Conservation (phyloP, 768 basidiomycete species). For the Lactifluus volemus region DNA sequence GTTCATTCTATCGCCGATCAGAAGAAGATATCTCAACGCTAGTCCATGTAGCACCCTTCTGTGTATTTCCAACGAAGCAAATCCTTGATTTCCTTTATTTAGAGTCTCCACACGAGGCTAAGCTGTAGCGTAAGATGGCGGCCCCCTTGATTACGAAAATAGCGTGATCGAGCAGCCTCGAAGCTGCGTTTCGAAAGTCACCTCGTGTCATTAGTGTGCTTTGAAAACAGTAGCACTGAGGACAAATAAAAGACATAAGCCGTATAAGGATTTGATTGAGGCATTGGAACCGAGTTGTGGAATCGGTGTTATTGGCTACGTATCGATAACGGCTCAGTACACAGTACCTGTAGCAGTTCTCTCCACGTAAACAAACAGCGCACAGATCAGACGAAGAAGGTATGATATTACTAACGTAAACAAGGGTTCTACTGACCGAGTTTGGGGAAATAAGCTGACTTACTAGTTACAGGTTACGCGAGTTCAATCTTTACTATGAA, state of each 20-base stretch:
- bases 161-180: neutral
- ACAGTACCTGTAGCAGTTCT: neutral
- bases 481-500: neutral
- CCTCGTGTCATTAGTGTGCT: neutral
- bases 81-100: neutral
- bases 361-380: neutral
- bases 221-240: neutral
- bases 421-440: neutral
- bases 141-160: neutral
- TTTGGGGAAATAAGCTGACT: neutral
- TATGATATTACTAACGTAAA: neutral
- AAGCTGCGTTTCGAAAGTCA: neutral
- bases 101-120: neutral
- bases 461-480: neutral
- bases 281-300: neutral
- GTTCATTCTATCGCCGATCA: slow-evolving; percentile 11
- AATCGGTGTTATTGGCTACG: neutral
- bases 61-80: neutral
- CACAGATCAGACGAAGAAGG: neutral
- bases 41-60: neutral
- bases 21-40: slow-evolving; percentile 12
- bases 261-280: neutral
- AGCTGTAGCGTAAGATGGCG: neutral
- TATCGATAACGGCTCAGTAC: neutral
- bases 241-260: neutral